phyloP scores from a whole-genome alignment of 148 eudicot genomes.

The Camellia lanceoleosa region DNA sequence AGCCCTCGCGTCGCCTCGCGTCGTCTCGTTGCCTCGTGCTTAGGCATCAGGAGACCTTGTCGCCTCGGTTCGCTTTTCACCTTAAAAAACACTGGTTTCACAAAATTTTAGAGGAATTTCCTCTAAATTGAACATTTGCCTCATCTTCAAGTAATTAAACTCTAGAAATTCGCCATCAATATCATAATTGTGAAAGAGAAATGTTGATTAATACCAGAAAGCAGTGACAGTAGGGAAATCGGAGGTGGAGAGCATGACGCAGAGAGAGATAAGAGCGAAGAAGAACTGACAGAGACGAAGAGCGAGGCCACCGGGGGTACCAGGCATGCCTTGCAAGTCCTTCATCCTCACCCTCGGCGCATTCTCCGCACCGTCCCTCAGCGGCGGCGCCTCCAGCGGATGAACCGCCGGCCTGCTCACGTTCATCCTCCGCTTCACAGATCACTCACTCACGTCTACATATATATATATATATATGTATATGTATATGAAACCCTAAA shows the following conservation, averaged over 20 bases:
- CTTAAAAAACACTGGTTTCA: too few relatives aligned
- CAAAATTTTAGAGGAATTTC: too few relatives aligned
- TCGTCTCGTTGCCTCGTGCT: too few relatives aligned
- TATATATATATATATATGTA: background rate
- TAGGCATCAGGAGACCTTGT: too few relatives aligned
- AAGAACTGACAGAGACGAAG: slow-evolving; percentile 34
- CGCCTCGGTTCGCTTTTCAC: too few relatives aligned
- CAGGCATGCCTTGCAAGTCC: slow-evolving; percentile 43
- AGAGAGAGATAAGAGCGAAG: slow-evolving; percentile 35
- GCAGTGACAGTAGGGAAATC: slow-evolving; percentile 48
- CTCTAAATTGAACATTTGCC: too few relatives aligned
- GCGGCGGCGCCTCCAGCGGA: slow-evolving; percentile 32
- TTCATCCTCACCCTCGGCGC: slow-evolving; percentile 34
- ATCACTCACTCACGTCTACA: background rate
- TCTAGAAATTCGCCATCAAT: background rate
- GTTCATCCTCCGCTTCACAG: background rate
- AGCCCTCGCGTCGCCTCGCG: too few relatives aligned
- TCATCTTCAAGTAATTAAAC: too few relatives aligned
- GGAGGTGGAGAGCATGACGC: slow-evolving; percentile 35
- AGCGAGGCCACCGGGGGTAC: slow-evolving; percentile 32
- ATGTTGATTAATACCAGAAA: slow-evolving; percentile 23
- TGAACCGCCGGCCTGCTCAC: slow-evolving; percentile 46
- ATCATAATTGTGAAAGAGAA: background rate
- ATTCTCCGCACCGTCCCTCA: background rate
- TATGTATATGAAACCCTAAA: background rate